Evolutionary conservation across 352 stramenopile species (phyloP), one percentile per base, ranked within the genome.

Genomic region (Phytophthora constricta): DNA sequence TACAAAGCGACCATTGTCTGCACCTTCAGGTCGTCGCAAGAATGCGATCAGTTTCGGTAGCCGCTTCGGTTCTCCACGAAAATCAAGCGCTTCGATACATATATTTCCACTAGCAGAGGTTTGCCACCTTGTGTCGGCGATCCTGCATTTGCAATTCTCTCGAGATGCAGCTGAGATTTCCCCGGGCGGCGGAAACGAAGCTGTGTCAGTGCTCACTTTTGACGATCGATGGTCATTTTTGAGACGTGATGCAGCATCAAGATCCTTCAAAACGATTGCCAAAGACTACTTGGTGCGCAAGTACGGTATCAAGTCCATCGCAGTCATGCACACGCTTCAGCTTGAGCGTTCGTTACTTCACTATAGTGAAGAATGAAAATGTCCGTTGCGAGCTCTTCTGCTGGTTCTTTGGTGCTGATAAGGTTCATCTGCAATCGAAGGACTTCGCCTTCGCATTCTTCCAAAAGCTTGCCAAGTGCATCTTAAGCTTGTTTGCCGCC

Each of bases 281-380:
- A 87, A 88, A 37, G 82, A 92, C 55, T 84, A 80, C 28, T 70
- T 92, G 14, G 65, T 72, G 10, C 80, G 84, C 16, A 90, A 90
- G 59, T 92, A 92, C 47, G 84, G 84, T 22, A 90, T 92, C 52
- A 89, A 89, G 53, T 89, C 84, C 11, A 90, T 92, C 33, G 84
- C 84, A 1, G 59, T 85, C 26, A 88, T 90, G 78, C 74, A 92
- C 60, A 77, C 80, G 16, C 49, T 89, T 37, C 84, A 92, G 60
- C 79, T 92, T 10, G 82, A 92, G 54, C 79, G 80, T 5, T 92
- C 84, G 13, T 71, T 92, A n/a, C 48, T 87, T 3, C 71, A 88
- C 47, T 90, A 86, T 61, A 62, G 52, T 22, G 62, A 79, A 70
- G 5, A 70, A 82, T n/a, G 73, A 76, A 7, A 74, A 92, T 55